Evolutionary conservation across 305 asterid species (phyloP).

Genomic region (Fraxinus xanthoxyloides): DNA sequence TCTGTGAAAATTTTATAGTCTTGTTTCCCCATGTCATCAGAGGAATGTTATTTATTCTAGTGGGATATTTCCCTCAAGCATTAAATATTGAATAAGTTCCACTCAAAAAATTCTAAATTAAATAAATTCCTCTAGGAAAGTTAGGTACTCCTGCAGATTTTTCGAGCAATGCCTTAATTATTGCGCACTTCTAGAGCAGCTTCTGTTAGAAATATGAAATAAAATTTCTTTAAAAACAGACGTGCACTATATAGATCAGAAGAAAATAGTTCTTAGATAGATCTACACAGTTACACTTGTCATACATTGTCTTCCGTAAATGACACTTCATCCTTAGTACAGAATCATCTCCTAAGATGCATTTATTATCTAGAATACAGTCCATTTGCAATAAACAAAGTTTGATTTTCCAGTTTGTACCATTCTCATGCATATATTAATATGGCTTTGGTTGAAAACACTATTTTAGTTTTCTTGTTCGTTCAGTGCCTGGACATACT

Average conservation of each 20-base stretch:
- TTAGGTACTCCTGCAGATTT: background rate
- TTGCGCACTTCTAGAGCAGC: background rate
- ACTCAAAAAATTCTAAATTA: background rate
- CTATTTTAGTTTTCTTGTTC: background rate
- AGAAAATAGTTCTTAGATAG: background rate
- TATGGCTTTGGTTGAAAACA: background rate
- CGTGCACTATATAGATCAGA: background rate
- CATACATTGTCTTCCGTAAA: background rate
- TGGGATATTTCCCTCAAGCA: background rate
- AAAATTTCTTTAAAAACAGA: background rate
- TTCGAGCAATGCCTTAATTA: background rate
- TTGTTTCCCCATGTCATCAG: conserved; percentile 3
- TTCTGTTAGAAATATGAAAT: background rate
- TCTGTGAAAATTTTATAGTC: background rate
- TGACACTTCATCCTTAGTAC: background rate
- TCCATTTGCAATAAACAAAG: background rate
- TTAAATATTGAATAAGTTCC: background rate
- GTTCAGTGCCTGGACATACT: background rate
- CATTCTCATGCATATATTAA: background rate
- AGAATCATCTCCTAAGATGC: background rate
- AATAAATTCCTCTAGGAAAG: background rate
- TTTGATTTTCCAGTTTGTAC: background rate
- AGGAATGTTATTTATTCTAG: background rate
- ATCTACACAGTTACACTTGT: background rate
- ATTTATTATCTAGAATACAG: background rate